Conservation (phyloP, 768 basidiomycete genomes). For the Epithele typhae region DNA sequence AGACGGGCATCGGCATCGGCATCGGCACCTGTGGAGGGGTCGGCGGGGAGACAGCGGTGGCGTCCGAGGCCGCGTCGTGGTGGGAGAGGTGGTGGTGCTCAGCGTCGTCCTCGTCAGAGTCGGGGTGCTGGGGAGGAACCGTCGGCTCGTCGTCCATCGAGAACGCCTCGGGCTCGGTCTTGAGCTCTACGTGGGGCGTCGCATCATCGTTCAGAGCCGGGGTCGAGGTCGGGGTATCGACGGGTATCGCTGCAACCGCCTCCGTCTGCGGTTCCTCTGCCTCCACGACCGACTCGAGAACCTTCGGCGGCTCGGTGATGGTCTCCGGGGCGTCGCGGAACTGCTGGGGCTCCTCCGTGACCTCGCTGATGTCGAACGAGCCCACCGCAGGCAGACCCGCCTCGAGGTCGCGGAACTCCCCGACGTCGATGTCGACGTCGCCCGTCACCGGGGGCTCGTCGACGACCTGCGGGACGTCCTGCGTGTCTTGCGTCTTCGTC, state of each 20-base stretch:
- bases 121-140: neutral
- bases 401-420: constrained; percentile 2
- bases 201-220: neutral
- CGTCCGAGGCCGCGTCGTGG: constrained; percentile 4
- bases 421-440: neutral
- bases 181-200: constrained; percentile 10
- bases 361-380: constrained; percentile 1
- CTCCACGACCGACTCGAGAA: too few relatives aligned
- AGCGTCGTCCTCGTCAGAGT: too few relatives aligned
- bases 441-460: neutral
- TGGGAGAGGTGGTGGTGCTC: neutral
- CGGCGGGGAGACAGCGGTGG: constrained; percentile 5
- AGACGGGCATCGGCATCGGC: neutral
- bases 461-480: constrained; percentile 1
- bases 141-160: too few relatives aligned
- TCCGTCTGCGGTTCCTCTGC: neutral
- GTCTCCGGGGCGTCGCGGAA: neutral
- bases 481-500: constrained; percentile 1
- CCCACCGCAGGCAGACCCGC: constrained; percentile 1
- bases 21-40: neutral
- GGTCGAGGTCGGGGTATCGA: neutral
- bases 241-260: neutral
- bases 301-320: too few relatives aligned
- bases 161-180: constrained; percentile 5
- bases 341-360: neutral